A percentile compares a stretch with the other conserved stretches of the same genome.
These are phyloP conservation scores for Fistulina hepatica DNA, from an alignment of 1,284 basidiomycete genomes.

Conservation along the genomic window DNA sequence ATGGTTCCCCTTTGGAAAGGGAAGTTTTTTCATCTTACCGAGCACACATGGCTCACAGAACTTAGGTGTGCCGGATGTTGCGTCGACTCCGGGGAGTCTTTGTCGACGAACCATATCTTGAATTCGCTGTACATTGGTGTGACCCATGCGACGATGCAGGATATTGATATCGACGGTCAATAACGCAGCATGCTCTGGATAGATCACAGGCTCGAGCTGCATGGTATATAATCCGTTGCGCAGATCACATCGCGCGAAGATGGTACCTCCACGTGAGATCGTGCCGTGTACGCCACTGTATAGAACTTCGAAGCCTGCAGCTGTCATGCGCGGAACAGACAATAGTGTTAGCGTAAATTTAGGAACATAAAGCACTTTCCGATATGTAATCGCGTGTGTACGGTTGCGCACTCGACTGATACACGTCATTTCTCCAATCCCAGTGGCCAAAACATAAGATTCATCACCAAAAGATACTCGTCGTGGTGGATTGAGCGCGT, in stretches of 20 bases:
- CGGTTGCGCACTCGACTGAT: background rate
- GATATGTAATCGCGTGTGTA: background rate
- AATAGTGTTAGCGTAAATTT: background rate
- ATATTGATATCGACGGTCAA: background rate
- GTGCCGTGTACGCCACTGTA: no score
- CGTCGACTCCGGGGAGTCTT: background rate
- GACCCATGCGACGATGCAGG: background rate
- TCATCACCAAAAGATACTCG: background rate
- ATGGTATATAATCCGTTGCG: background rate
- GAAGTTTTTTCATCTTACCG: constrained; percentile 20
- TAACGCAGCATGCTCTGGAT: background rate
- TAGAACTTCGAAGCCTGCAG: no score
- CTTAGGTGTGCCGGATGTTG: background rate
- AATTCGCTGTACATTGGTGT: background rate
- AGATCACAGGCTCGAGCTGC: background rate
- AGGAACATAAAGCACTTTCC: background rate
- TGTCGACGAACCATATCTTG: background rate
- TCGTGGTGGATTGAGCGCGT: background rate
- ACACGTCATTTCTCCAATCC: constrained; percentile 6
- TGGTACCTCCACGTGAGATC: no score
- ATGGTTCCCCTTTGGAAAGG: constrained; percentile 15
- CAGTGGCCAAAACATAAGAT: constrained; percentile 17
- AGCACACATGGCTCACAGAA: constrained; percentile 19
- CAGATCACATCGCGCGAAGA: no score
- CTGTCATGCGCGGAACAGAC: background rate